A percentile compares a stretch with the other conserved stretches of the same genome.
Evolutionary conservation across 2,329 filamentous ascomycete genomes (phyloP).

Genomic region (Fusarium begoniae): DNA sequence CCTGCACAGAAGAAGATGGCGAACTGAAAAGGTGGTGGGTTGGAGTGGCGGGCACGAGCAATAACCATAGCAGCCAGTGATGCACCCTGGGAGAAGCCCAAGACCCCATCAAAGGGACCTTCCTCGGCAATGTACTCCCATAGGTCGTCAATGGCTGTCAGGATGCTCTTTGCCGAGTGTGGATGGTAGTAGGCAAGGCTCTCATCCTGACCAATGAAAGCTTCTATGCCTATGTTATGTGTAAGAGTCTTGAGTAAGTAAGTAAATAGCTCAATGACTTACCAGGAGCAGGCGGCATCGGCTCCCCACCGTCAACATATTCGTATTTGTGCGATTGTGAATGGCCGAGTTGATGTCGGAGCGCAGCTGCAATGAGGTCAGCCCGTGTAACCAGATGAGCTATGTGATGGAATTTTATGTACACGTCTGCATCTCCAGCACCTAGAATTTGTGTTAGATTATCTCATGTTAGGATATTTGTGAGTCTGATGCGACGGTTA

Average conservation of each 20-base stretch:
- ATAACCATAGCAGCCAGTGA: neutral
- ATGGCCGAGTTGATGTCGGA: neutral
- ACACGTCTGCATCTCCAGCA: slow-evolving; percentile 8
- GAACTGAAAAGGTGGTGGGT: slow-evolving; percentile 1
- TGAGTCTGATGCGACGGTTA: neutral
- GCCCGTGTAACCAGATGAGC: neutral
- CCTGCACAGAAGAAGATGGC: slow-evolving; percentile 3
- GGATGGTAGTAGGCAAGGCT: neutral
- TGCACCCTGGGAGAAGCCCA: neutral
- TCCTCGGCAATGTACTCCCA: neutral
- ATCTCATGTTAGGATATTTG: no score
- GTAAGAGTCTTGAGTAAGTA: neutral
- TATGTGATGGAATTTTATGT: neutral
- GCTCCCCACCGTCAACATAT: neutral
- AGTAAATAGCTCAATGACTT: neutral
- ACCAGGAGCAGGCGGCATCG: neutral
- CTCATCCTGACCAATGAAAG: neutral
- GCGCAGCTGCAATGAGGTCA: neutral
- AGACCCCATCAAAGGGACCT: neutral
- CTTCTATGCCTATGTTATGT: neutral
- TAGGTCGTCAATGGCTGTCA: neutral
- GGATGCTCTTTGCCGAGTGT: neutral
- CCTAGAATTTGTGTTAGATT: neutral
- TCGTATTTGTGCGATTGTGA: slow-evolving; percentile 1
- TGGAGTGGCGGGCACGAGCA: neutral